phyloP scores from a whole-genome alignment of 139 green algal species.

The Volvox africanus region DNA sequence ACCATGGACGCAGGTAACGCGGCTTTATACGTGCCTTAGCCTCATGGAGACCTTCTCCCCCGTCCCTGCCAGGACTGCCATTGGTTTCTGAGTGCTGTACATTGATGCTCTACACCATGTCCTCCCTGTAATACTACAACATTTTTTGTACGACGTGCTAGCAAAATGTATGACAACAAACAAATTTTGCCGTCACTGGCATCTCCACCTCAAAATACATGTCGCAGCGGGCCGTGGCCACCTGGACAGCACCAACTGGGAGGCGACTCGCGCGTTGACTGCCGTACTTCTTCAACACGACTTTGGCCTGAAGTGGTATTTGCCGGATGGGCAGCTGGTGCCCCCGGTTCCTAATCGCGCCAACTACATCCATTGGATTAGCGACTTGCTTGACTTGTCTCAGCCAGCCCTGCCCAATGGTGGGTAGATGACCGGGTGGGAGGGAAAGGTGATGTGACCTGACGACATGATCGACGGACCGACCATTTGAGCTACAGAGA shows the following conservation, averaged over 20 bases:
- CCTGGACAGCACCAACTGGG: slow-evolving; percentile 79
- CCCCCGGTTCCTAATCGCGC: slow-evolving; percentile 86
- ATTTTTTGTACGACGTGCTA: too few relatives aligned
- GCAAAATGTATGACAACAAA: too few relatives aligned
- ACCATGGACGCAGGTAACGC: background rate
- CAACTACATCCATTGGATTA: slow-evolving; percentile 97
- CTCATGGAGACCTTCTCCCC: too few relatives aligned
- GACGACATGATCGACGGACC: too few relatives aligned
- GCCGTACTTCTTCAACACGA: slow-evolving; percentile 76
- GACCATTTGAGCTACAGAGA: too few relatives aligned
- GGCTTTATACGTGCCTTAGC: background rate
- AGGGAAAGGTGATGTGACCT: too few relatives aligned
- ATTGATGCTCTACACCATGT: too few relatives aligned
- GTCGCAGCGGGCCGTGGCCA: slow-evolving; percentile 56
- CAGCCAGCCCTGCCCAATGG: slow-evolving; percentile 21
- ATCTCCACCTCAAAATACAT: background rate
- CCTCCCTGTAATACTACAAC: too few relatives aligned
- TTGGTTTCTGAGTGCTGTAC: too few relatives aligned
- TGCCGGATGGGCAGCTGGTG: slow-evolving; percentile 87
- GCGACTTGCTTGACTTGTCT: slow-evolving; percentile 87
- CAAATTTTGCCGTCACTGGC: background rate
- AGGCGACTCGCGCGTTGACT: slow-evolving; percentile 84
- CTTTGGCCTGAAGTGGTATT: slow-evolving; percentile 81
- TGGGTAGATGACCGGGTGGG: too few relatives aligned
- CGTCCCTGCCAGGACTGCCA: too few relatives aligned